These are phyloP conservation scores for Nowakowskiella sp. DNA, from an alignment of 192 early-diverging fungal species.

Conservation along the genomic window DNA sequence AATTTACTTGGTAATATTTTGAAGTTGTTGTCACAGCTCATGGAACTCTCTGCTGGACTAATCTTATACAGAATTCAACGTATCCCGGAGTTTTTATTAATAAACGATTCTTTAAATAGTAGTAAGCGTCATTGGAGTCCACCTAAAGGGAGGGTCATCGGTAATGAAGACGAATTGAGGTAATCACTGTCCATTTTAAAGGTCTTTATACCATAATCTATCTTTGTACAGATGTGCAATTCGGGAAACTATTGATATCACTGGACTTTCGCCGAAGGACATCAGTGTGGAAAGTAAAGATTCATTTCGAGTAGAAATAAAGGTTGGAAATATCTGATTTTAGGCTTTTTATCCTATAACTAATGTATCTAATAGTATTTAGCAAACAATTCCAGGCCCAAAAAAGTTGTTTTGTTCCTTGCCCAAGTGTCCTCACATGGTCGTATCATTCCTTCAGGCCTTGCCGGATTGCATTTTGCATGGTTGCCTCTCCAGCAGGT, in stretches of 20 bases:
- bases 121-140: conserved; percentile 76
- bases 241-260: conserved; percentile 65
- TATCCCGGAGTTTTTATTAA: conserved; percentile 81
- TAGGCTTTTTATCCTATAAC: background rate
- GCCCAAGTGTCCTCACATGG: conserved; percentile 54
- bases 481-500: conserved; percentile 60
- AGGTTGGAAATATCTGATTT: conserved; percentile 18
- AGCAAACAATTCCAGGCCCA: conserved; percentile 63
- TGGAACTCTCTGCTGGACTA: too few species aligned
- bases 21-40: too few species aligned
- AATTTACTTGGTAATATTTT: too few species aligned
- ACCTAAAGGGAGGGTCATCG: conserved; percentile 71
- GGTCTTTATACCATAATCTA: conserved; percentile 2
- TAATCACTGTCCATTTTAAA: conserved; percentile 35
- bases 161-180: conserved; percentile 75
- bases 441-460: conserved; percentile 49
- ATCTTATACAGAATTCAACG: too few species aligned
- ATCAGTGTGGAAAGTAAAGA: conserved; percentile 52
- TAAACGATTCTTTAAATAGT: conserved; percentile 73
- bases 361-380: background rate
- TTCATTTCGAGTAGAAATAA: conserved; percentile 65
- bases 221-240: conserved; percentile 58
- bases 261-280: conserved; percentile 61
- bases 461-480: conserved; percentile 58
- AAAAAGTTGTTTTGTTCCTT: conserved; percentile 70